Base-by-base conservation (phyloP, 2,329 filamentous ascomycete species). In the Talaromyces albobiverticillius region DNA sequence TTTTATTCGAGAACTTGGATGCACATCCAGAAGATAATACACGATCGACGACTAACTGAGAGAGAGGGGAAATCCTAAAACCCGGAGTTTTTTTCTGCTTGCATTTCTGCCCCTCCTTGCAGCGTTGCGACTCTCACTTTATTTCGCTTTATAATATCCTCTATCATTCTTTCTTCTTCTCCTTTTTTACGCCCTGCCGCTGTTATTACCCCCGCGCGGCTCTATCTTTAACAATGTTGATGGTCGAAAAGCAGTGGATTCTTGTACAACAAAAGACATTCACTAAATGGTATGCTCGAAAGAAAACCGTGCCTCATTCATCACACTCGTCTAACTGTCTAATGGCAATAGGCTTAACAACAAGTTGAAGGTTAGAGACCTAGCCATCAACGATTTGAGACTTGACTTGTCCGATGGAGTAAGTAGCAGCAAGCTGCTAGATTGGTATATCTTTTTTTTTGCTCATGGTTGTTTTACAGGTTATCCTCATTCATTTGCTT, bases 251-350 rank as follows among this genome's bases (percentile, higher is more conserved):
- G 76, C 80, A 82, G 73, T 85, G 82, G 82, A 78, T 85, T 65
- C 82, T 80, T 68, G 91, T 96, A 75, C 93, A 97, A 79, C 88
- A 97, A 74, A 99, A 97, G 82, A 99, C 94, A 25, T 99, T 99
- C 75, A 96, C 92, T 56, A 99, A 97, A 89, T 99, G 94, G 88
- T 89, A 47, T 8, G 62, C 60, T 32, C 16, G 11, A 55, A 11
- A 23, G n/a, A 31, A 13, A n/a, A 13, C 13, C 10, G 26, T 10
- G 5, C 26, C 10, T 29, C 5, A 29, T 29, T 29, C 10, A 6
- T 29, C 26, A 29, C 26, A 29, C 26, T 7, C n/a, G 18, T 20
- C 36, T 40, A 22, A 40, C 36, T 20, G 3, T 20, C 13, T n/a
- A 14, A 14, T 16, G n/a, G 20, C 8, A 11, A 18, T 68, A 94